Evolutionary conservation across 177 flowering plant species (phyloP).

Genomic region (Vitis hybrid): DNA sequence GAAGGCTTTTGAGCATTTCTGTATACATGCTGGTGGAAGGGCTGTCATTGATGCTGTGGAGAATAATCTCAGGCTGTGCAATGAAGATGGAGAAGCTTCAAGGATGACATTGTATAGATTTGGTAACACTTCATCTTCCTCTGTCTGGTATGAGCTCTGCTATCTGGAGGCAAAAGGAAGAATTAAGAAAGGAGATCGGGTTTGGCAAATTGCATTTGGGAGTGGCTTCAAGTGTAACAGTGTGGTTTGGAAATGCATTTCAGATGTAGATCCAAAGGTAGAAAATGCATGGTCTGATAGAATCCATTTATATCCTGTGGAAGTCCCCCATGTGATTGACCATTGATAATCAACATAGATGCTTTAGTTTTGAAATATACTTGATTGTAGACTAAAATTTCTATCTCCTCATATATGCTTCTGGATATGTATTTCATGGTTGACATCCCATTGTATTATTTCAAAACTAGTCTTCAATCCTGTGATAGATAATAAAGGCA

Average conservation of each 20-base stretch:
- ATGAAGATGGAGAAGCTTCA: conserved; percentile 39
- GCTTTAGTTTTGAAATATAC: too few relatives aligned
- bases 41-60: conserved; percentile 36
- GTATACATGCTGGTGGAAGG: conserved; percentile 46
- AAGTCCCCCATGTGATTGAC: conserved; percentile 7
- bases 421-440: too few relatives aligned
- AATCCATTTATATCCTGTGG: conserved; percentile 32
- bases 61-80: conserved; percentile 24
- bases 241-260: conserved; percentile 42
- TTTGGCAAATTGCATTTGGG: conserved; percentile 45
- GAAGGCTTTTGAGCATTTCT: conserved; percentile 43
- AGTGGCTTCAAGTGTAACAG: conserved; percentile 46
- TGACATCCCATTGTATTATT: too few relatives aligned
- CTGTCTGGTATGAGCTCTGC: conserved; percentile 42
- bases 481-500: too few relatives aligned
- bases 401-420: too few relatives aligned
- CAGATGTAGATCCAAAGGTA: conserved; percentile 15
- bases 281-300: conserved; percentile 44
- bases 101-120: conserved; percentile 44
- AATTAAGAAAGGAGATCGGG: conserved; percentile 37
- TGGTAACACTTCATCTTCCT: conserved; percentile 46
- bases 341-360: neutral
- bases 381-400: too few relatives aligned
- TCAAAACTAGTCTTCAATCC: too few relatives aligned
- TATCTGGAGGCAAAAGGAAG: conserved; percentile 47